Percentiles rank a stretch among this genome's conserved stretches.
Evolutionary conservation across 352 stramenopile species (phyloP).

Genomic region (Pythium diclinum): DNA sequence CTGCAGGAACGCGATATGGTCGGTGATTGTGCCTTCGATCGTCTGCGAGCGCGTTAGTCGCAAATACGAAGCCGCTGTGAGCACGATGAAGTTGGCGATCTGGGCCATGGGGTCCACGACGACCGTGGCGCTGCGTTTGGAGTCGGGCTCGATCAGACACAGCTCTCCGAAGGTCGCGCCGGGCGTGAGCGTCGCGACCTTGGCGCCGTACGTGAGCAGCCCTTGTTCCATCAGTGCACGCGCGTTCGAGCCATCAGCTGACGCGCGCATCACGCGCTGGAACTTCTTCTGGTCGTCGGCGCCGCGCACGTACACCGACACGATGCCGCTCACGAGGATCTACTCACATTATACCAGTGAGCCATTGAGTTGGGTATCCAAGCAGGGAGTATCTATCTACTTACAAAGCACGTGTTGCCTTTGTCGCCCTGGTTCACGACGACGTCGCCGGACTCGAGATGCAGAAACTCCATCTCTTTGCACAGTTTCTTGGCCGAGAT

Average conservation of each 20-base stretch:
- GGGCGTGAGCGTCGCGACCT: slow-evolving; percentile 71
- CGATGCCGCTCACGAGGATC: slow-evolving; percentile 80
- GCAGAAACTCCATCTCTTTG: slow-evolving; percentile 84
- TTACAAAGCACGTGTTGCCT: slow-evolving; percentile 82
- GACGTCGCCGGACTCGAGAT: slow-evolving; percentile 61
- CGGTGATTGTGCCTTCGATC: slow-evolving; percentile 79
- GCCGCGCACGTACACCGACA: slow-evolving; percentile 67
- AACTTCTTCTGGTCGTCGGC: slow-evolving; percentile 70
- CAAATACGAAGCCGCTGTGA: slow-evolving; percentile 75
- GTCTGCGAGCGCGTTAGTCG: slow-evolving; percentile 79
- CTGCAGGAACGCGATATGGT: slow-evolving; percentile 83
- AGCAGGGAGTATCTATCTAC: slow-evolving; percentile 4
- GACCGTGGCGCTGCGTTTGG: slow-evolving; percentile 80
- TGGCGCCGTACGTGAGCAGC: slow-evolving; percentile 46
- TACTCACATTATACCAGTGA: slow-evolving; percentile 16
- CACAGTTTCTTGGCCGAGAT: slow-evolving; percentile 81
- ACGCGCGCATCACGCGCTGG: slow-evolving; percentile 43
- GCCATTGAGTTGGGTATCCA: neutral
- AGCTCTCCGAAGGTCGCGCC: slow-evolving; percentile 82
- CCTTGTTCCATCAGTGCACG: slow-evolving; percentile 41
- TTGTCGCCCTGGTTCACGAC: slow-evolving; percentile 84
- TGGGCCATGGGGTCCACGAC: slow-evolving; percentile 63
- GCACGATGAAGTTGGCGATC: slow-evolving; percentile 82
- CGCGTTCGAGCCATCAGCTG: slow-evolving; percentile 40
- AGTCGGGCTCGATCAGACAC: slow-evolving; percentile 83